These are phyloP conservation scores for Iodosphaeria phyllophila DNA, from an alignment of 2,329 filamentous ascomycete species.

Conservation along the genomic window DNA sequence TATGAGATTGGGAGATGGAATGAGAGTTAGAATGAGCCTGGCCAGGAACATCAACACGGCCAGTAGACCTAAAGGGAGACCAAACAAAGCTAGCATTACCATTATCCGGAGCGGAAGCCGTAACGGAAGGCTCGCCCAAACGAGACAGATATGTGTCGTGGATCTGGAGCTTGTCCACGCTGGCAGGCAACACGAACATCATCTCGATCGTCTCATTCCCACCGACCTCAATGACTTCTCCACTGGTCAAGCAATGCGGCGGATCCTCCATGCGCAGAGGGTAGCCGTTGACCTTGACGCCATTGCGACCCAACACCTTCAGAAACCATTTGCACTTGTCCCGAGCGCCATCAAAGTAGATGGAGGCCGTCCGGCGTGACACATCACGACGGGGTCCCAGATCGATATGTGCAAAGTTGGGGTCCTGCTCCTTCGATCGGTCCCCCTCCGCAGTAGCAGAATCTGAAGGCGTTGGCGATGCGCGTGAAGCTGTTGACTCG, in stretches of 20 bases:
- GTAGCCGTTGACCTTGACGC: constrained; percentile 64
- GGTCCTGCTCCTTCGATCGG: constrained; percentile 25
- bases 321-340: constrained; percentile 77
- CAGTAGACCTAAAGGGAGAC: too few relatives aligned
- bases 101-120: too few relatives aligned
- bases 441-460: constrained; percentile 21
- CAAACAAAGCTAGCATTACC: too few relatives aligned
- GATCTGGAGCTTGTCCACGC: constrained; percentile 46
- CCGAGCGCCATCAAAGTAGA: constrained; percentile 49
- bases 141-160: constrained; percentile 52
- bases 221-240: constrained; percentile 79
- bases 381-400: constrained; percentile 70
- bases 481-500: too few relatives aligned
- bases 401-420: constrained; percentile 60
- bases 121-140: too few relatives aligned
- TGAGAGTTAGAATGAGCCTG: too few relatives aligned
- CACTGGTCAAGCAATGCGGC: constrained; percentile 54
- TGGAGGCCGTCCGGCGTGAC: constrained; percentile 57
- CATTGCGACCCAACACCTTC: constrained; percentile 77
- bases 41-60: too few relatives aligned
- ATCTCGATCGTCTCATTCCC: constrained; percentile 98
- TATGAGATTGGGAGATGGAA: too few relatives aligned
- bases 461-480: constrained; percentile 12
- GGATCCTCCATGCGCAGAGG: constrained; percentile 46
- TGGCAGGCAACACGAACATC: constrained; percentile 90